Percentiles rank a stretch among this genome's conserved stretches.
These are phyloP conservation scores for Fraxinus nigra DNA, from an alignment of 305 asterid genomes.

Conservation along the genomic window DNA sequence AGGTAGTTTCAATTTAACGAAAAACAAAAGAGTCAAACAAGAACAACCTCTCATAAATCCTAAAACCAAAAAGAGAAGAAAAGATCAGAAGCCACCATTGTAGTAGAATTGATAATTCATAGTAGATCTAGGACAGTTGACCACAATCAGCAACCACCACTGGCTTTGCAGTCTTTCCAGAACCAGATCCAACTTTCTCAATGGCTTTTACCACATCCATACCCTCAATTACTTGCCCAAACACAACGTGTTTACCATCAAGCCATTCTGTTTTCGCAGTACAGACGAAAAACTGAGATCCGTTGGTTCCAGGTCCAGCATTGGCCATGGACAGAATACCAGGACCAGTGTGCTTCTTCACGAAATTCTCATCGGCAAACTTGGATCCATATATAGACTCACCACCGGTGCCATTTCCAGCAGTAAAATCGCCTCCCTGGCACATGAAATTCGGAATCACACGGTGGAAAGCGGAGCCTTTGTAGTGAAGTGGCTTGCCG, in stretches of 20 bases:
- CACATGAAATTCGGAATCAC: conserved; percentile 37
- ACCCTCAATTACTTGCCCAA: conserved; percentile 30
- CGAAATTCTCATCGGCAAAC: conserved; percentile 32
- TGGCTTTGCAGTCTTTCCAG: conserved; percentile 31
- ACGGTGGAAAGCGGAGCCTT: conserved; percentile 33
- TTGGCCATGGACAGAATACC: conserved; percentile 35
- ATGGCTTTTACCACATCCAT: conserved; percentile 25
- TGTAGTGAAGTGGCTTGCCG: conserved; percentile 36
- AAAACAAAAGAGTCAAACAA: not conserved
- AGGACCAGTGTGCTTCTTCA: conserved; percentile 27
- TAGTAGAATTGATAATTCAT: not conserved
- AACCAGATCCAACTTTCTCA: conserved; percentile 29
- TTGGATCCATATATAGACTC: conserved; percentile 33
- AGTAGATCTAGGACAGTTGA: conserved; percentile 21
- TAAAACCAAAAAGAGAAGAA: not conserved
- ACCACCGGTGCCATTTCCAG: conserved; percentile 25
- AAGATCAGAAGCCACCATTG: no score
- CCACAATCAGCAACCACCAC: conserved; percentile 31
- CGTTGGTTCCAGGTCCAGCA: conserved; percentile 34
- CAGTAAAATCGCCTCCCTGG: conserved; percentile 33
- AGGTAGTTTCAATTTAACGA: not conserved
- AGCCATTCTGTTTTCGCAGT: conserved; percentile 28
- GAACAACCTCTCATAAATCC: not conserved
- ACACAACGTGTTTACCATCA: conserved; percentile 32
- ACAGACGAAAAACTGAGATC: conserved; percentile 31